phyloP scores from a whole-genome alignment of 306 rosid genomes.

The Fragaria iinumae region DNA sequence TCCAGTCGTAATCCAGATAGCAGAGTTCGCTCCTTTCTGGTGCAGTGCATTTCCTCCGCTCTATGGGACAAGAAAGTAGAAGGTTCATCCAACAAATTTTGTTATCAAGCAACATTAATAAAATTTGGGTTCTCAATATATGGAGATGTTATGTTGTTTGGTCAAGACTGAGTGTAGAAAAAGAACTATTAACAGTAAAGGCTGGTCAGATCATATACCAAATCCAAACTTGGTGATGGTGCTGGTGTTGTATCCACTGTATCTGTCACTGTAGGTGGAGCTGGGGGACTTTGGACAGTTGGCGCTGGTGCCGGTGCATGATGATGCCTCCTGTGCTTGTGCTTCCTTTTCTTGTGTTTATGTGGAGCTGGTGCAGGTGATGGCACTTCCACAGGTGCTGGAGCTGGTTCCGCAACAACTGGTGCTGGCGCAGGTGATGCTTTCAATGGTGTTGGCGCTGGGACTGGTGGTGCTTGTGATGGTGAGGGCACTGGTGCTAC shows the following conservation, averaged over 20 bases:
- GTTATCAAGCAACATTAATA: background rate
- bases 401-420: slow-evolving; percentile 22
- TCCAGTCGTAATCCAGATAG: slow-evolving; percentile 43
- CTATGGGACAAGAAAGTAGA: slow-evolving; percentile 36
- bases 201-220: slow-evolving; percentile 48
- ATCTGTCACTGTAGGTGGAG: slow-evolving; percentile 67
- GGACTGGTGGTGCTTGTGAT: slow-evolving; percentile 38
- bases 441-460: slow-evolving; percentile 49
- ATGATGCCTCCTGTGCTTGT: slow-evolving; percentile 55
- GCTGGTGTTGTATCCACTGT: slow-evolving; percentile 63
- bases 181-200: background rate
- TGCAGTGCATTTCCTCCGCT: slow-evolving; percentile 53
- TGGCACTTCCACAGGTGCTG: slow-evolving; percentile 51
- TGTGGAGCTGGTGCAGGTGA: slow-evolving; percentile 54
- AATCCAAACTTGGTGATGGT: slow-evolving; percentile 72
- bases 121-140: background rate
- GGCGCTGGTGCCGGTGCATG: slow-evolving; percentile 76
- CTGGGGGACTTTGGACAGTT: slow-evolving; percentile 70
- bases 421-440: slow-evolving; percentile 36
- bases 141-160: background rate
- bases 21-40: slow-evolving; percentile 39
- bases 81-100: slow-evolving; percentile 20
- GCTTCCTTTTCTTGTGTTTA: slow-evolving; percentile 51
- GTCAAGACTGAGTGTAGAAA: background rate
- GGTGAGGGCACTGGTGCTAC: slow-evolving; percentile 55